Conservation (phyloP, 805 yeast species). For the Kuraishia ogatae region DNA sequence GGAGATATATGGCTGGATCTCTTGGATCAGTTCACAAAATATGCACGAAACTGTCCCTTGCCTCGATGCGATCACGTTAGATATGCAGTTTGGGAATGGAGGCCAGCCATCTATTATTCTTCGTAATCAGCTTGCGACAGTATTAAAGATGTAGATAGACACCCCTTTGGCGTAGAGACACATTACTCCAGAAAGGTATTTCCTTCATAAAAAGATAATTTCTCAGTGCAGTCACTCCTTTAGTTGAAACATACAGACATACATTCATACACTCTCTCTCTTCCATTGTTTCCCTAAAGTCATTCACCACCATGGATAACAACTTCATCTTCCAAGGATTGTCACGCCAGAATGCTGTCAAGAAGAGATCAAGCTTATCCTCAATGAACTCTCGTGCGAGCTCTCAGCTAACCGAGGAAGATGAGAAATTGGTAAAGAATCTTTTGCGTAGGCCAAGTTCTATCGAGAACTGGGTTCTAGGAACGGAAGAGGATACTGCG, state of each 20-base stretch:
- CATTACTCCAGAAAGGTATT: no score
- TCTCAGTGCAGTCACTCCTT: not conserved
- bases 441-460: not conserved
- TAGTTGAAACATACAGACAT: not conserved
- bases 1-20: not conserved
- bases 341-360: not conserved
- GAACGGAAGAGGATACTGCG: not conserved
- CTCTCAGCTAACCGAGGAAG: not conserved
- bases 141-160: not conserved
- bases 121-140: not conserved
- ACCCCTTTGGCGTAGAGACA: not conserved
- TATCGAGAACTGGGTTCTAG: not conserved
- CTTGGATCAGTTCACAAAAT: not conserved
- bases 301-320: not conserved
- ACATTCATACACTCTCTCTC: not conserved
- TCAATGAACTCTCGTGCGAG: not conserved
- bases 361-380: not conserved
- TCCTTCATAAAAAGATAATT: no score
- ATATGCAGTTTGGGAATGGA: not conserved
- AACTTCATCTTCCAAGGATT: not conserved
- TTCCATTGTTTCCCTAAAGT: not conserved
- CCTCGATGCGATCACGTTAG: no score
- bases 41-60: not conserved
- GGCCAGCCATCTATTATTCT: not conserved
- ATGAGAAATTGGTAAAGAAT: not conserved